Evolutionary conservation across 208 protist genomes (phyloP).

Genomic region (Entamoeba invadens): DNA sequence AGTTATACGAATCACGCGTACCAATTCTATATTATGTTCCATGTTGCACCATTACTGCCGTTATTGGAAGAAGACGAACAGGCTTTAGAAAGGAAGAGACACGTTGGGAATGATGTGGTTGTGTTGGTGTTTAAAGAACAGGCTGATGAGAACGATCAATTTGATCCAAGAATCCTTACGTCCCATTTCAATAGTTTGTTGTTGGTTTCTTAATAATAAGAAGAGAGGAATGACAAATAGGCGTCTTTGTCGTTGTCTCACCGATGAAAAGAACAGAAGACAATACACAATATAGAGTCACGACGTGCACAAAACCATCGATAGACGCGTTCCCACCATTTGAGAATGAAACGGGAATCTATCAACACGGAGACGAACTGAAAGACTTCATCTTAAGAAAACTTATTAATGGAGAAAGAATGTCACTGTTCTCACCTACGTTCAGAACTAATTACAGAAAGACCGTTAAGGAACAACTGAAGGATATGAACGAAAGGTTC

Average conservation of each 20-base stretch:
- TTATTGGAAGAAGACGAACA: background rate
- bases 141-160: background rate
- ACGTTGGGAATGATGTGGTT: background rate
- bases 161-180: background rate
- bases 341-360: background rate
- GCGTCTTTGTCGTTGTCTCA: too few relatives aligned
- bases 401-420: background rate
- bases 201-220: too few relatives aligned
- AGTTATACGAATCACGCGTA: background rate
- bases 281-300: background rate
- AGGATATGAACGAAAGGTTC: background rate
- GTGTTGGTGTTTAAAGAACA: background rate
- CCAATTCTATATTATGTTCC: constrained; percentile 1
- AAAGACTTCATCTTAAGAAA: background rate
- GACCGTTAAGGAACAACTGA: background rate
- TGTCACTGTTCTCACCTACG: background rate
- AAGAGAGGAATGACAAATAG: too few relatives aligned
- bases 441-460: background rate
- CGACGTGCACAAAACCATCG: background rate
- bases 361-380: background rate
- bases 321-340: background rate
- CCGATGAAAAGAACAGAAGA: background rate
- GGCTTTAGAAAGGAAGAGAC: background rate
- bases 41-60: background rate
- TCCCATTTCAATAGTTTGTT: background rate